Evolutionary conservation across 2,329 filamentous ascomycete genomes (phyloP).

Genomic region (Talaromyces pinophilus): DNA sequence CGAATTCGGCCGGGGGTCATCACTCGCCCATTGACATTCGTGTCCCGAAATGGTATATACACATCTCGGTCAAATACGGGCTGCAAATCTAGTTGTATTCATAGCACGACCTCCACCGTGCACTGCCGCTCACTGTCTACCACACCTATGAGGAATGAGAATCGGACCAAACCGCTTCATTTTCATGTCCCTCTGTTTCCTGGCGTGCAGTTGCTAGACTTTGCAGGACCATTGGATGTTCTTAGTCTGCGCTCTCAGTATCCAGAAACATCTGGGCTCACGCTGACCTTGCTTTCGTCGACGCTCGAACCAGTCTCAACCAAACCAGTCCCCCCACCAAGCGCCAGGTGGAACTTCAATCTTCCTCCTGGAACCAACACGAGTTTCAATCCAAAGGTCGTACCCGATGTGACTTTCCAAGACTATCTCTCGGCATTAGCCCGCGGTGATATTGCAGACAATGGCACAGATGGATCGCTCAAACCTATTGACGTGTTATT

Average conservation of each 20-base stretch:
- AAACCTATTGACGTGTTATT: constrained; percentile 19
- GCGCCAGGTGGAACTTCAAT: constrained; percentile 15
- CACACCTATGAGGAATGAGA: background rate
- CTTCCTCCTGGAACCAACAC: constrained; percentile 10
- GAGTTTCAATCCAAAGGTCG: constrained; percentile 11
- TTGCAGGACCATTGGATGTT: constrained; percentile 15
- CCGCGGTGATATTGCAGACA: constrained; percentile 2
- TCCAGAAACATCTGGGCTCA: constrained; percentile 13
- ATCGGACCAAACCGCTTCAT: constrained; percentile 11
- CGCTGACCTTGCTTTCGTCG: constrained; percentile 15
- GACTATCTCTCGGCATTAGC: constrained; percentile 14
- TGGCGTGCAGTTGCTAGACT: constrained; percentile 17
- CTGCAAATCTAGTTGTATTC: constrained; percentile 2
- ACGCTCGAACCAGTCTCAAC: constrained; percentile 15
- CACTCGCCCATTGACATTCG: background rate
- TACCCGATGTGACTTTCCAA: constrained; percentile 19
- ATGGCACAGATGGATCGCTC: background rate
- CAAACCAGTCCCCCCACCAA: constrained; percentile 14
- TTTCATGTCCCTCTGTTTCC: constrained; percentile 18
- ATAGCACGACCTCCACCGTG: background rate
- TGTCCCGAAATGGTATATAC: constrained; percentile 11
- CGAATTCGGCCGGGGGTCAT: background rate
- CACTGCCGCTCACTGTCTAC: background rate
- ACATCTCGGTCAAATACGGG: background rate
- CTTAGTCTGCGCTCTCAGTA: constrained; percentile 14